Evolutionary conservation across 192 early-diverging fungal species (phyloP).

Genomic region (Rhizophagus clarus): DNA sequence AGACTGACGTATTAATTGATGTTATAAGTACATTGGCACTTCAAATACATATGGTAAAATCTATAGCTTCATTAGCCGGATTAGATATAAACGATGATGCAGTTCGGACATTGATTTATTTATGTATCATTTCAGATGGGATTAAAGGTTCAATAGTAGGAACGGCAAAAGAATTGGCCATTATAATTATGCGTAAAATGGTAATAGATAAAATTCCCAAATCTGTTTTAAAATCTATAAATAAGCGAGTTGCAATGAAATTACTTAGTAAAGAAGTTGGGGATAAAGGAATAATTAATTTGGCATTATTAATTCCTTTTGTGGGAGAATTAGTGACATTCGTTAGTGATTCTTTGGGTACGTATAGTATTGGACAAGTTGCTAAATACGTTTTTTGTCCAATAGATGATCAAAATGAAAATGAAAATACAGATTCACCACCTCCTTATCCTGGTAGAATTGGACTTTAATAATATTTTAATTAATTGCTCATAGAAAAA

Average conservation of each 20-base stretch:
- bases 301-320: constrained; percentile 22
- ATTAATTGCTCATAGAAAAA: too few relatives aligned
- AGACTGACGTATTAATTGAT: constrained; percentile 22
- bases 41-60: constrained; percentile 39
- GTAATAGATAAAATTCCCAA: constrained; percentile 20
- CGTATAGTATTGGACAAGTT: constrained; percentile 36
- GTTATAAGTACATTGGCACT: constrained; percentile 26
- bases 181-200: constrained; percentile 18
- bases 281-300: constrained; percentile 18
- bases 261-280: constrained; percentile 22
- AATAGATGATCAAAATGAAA: not conserved
- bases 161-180: constrained; percentile 31
- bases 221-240: constrained; percentile 21
- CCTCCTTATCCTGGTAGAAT: not conserved
- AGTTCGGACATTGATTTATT: constrained; percentile 38
- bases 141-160: constrained; percentile 18
- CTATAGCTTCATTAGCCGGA: constrained; percentile 29
- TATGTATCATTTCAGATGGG: constrained; percentile 33
- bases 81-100: constrained; percentile 32
- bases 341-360: constrained; percentile 30
- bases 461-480: not conserved
- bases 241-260: constrained; percentile 33
- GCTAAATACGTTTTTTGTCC: constrained; percentile 41
- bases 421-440: not conserved
- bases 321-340: constrained; percentile 30